Evolutionary conservation across 164 flowering plant genomes (phyloP).

Genomic region (Magnolia changhungtana): DNA sequence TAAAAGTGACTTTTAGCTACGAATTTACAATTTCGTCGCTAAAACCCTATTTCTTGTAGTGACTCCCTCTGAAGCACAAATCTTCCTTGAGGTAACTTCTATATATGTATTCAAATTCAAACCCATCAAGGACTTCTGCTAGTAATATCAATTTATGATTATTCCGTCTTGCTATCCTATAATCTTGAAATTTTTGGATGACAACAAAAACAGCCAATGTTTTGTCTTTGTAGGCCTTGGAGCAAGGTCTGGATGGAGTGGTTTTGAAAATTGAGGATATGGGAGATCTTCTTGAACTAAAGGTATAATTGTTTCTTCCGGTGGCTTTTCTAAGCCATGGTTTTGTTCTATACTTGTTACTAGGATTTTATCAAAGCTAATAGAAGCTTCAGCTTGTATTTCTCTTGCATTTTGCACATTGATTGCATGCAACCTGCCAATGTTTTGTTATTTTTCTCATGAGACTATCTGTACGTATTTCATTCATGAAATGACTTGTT

Average conservation of each 20-base stretch:
- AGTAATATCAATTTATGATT: neutral
- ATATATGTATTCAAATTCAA: neutral
- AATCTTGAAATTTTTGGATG: neutral
- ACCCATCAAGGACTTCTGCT: neutral
- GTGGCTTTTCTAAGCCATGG: too few species aligned
- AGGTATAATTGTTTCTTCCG: slow-evolving; percentile 38
- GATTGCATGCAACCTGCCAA: neutral
- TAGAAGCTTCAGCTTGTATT: neutral
- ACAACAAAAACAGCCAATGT: neutral
- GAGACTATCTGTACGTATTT: neutral
- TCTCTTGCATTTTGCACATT: neutral
- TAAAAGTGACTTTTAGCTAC: too few species aligned
- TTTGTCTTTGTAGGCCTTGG: slow-evolving; percentile 57
- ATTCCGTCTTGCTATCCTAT: neutral
- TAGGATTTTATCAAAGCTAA: neutral
- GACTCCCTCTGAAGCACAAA: slow-evolving; percentile 62
- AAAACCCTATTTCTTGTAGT: too few species aligned
- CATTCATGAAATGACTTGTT: neutral
- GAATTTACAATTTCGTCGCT: too few species aligned
- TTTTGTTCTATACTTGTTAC: neutral
- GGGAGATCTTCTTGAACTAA: slow-evolving; percentile 54
- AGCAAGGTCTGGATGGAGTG: slow-evolving; percentile 80
- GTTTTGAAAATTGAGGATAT: slow-evolving; percentile 70
- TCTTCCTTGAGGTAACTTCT: slow-evolving; percentile 65
- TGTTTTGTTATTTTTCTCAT: neutral